Evolutionary conservation across 2,329 filamentous ascomycete species (phyloP).

Genomic region (Paecilomyces sp.): DNA sequence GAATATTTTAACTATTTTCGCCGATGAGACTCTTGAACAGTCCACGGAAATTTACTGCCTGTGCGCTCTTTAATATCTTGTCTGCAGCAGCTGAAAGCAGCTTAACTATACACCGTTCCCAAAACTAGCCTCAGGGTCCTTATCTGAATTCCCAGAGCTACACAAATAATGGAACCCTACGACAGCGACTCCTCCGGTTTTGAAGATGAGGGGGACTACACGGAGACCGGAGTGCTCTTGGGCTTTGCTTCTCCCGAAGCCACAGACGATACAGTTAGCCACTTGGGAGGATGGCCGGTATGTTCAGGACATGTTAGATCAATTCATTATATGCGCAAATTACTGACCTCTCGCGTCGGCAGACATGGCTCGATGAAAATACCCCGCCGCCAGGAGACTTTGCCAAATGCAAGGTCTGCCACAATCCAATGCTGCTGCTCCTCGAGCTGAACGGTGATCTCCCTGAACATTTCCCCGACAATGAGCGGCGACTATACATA

Average conservation of each 20-base stretch:
- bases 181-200: slow-evolving; percentile 76
- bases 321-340: slow-evolving; percentile 10
- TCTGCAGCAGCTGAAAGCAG: not conserved
- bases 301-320: slow-evolving; percentile 22
- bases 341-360: slow-evolving; percentile 1
- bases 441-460: slow-evolving; percentile 89
- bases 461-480: slow-evolving; percentile 74
- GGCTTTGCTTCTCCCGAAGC: slow-evolving; percentile 79
- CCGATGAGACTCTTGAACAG: not conserved
- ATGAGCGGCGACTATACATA: slow-evolving; percentile 82
- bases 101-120: not conserved
- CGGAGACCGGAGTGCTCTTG: slow-evolving; percentile 72
- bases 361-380: slow-evolving; percentile 78
- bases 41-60: not conserved
- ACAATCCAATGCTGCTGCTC: slow-evolving; percentile 72
- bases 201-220: slow-evolving; percentile 52
- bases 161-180: slow-evolving; percentile 60
- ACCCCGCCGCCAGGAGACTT: slow-evolving; percentile 67
- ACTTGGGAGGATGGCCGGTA: slow-evolving; percentile 82
- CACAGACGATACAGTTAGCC: slow-evolving; percentile 76
- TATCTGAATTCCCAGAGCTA: not conserved
- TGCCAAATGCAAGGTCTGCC: slow-evolving; percentile 82
- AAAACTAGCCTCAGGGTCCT: not conserved
- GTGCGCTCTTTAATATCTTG: not conserved
- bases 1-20: slow-evolving; percentile 3